Percentiles rank a stretch among this genome's conserved stretches.
Conservation (phyloP, 2,329 filamentous ascomycete species). For the Purpureocillium lavendulum region DNA sequence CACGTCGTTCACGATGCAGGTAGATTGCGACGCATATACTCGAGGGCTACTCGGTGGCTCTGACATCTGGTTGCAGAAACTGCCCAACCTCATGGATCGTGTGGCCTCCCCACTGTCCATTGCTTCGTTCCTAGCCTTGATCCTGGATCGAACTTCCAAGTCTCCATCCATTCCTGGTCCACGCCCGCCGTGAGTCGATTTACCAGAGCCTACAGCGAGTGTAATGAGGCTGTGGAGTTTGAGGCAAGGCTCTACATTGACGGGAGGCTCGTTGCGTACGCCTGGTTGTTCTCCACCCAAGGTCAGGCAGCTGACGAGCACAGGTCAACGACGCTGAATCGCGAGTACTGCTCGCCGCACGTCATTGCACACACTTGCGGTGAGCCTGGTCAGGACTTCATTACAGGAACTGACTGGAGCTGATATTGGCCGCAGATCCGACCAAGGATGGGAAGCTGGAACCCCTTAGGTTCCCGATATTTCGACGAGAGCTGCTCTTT, state of each 20-base stretch:
- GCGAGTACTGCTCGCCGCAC: constrained; percentile 41
- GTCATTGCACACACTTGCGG: constrained; percentile 37
- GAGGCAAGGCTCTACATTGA: constrained; percentile 63
- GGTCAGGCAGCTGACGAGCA: background rate
- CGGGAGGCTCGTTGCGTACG: constrained; percentile 52
- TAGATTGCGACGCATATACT: constrained; percentile 11
- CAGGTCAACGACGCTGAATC: constrained; percentile 48
- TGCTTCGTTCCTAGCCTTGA: constrained; percentile 62
- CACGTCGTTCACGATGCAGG: constrained; percentile 52
- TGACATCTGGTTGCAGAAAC: constrained; percentile 32
- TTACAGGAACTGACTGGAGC: no score
- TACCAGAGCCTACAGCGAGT: constrained; percentile 46
- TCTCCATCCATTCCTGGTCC: constrained; percentile 71
- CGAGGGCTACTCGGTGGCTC: no score
- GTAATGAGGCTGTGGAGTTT: constrained; percentile 48
- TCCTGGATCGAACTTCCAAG: constrained; percentile 51
- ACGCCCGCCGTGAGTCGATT: constrained; percentile 50
- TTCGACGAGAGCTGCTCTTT: constrained; percentile 59
- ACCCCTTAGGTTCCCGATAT: constrained; percentile 62
- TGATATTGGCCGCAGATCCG: constrained; percentile 25
- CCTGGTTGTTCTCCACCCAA: no score
- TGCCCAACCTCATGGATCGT: constrained; percentile 37
- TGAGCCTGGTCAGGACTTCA: constrained; percentile 9
- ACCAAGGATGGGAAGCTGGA: constrained; percentile 51
- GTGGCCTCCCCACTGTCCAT: constrained; percentile 56